Base-by-base conservation (phyloP, 768 basidiomycete species). In the Hericium coralloides region DNA sequence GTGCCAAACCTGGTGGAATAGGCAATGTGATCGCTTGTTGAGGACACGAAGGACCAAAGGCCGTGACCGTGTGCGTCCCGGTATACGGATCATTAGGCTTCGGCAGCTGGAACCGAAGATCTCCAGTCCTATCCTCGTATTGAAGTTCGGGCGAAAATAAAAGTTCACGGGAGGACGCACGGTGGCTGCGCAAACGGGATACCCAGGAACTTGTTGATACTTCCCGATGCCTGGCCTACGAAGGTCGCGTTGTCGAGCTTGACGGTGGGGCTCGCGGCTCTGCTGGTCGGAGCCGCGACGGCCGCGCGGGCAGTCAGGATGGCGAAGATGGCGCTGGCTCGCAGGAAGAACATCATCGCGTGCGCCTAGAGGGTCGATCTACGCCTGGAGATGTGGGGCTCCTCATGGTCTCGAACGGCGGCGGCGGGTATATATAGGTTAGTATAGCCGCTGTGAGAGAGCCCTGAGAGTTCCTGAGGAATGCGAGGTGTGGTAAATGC, bases 21-120 rank as follows among this genome's bases (percentile, higher is more conserved):
- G 36, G 36, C 8, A 56, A 51, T 0, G 26, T 38, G 38, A 56
- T 12, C 1, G 54, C 25, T 17, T 67, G 63, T 51, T 68, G 67
- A 17, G 67, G 62, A 49, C 67, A 68, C 9, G 63, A 38, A 18
- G 55, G 49, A 2, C 65, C 65, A 52, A 63, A 66, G 2, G 50
- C 38, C 25, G 48, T 59, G 25, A 59, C 60, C 15, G 65, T 57
- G 10, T 49, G 25, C 2, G 36, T 49, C 12, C 62, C 65, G 5
- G 37, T 54, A 39, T 63, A 61, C 15, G 53, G 52, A 12, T 52
- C 38, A 8, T 50, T 55, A 7, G 59, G 20, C 18, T 39, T 41
- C 6, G 63, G 63, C 12, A 59, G 59, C 15, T 53, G 55, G 26
- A 63, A 64, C 8, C 63, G 62, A 41, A 61, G 57, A 38, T 49